These are phyloP conservation scores for Gonium pectorale DNA, from an alignment of 139 green algal genomes.

Conservation along the genomic window DNA sequence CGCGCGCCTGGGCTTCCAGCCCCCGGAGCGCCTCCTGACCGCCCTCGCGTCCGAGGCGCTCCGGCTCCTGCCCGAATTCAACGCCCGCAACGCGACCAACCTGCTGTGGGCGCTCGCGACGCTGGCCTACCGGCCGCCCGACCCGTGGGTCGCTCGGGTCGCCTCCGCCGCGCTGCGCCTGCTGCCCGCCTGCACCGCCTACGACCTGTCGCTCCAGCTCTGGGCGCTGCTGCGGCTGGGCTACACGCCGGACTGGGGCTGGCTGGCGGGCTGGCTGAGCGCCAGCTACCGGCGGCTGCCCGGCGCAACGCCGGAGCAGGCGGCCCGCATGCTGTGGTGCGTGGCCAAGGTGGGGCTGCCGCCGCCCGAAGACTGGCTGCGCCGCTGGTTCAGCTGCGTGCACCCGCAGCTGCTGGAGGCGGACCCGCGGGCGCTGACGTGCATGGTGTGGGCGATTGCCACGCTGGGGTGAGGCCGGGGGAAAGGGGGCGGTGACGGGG, in stretches of 20 bases:
- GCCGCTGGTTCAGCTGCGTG: slow-evolving; percentile 8
- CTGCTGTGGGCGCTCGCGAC: background rate
- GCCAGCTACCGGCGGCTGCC: slow-evolving; percentile 23
- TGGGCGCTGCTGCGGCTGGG: slow-evolving; percentile 29
- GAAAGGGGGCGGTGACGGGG: too few species aligned
- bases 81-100: background rate
- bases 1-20: background rate
- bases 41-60: background rate
- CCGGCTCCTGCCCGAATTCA: background rate
- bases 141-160: background rate
- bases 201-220: slow-evolving; percentile 7
- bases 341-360: slow-evolving; percentile 11
- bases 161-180: background rate
- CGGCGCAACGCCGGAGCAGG: background rate
- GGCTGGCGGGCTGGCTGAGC: slow-evolving; percentile 14
- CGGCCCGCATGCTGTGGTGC: slow-evolving; percentile 32
- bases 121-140: background rate
- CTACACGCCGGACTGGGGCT: background rate
- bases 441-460: slow-evolving; percentile 22
- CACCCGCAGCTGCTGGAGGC: slow-evolving; percentile 32
- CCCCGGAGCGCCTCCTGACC: background rate
- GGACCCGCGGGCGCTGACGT: background rate
- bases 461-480: slow-evolving; percentile 11
- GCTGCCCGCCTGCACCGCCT: slow-evolving; percentile 3
- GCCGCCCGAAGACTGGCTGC: slow-evolving; percentile 29